Evolutionary conservation across 1,284 basidiomycete species (phyloP).

Genomic region (Naganishia sp.): DNA sequence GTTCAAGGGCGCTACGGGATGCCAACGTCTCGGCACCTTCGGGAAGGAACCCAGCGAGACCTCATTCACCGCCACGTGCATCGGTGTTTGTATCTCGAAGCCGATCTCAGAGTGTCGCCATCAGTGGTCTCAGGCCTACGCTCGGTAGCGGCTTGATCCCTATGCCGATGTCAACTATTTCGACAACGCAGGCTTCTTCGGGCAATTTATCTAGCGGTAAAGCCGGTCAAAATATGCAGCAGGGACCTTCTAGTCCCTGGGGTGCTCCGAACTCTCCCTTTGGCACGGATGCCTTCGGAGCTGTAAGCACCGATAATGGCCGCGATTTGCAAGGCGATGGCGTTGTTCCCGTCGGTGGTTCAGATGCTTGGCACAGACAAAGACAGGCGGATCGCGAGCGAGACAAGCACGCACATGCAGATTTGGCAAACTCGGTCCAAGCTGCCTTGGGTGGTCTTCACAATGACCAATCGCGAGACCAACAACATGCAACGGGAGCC

Average conservation of each 20-base stretch:
- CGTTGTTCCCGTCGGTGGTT: background rate
- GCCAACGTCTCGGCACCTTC: background rate
- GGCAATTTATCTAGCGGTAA: constrained; percentile 1
- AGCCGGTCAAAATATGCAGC: background rate
- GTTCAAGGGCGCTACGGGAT: background rate
- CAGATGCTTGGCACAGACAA: constrained; percentile 11
- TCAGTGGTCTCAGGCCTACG: constrained; percentile 24
- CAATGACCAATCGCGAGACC: constrained; percentile 5
- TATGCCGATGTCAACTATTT: constrained; percentile 26
- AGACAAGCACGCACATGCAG: constrained; percentile 14
- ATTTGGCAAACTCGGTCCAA: constrained; percentile 27
- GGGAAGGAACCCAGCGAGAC: background rate
- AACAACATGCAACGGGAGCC: background rate
- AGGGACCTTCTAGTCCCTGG: constrained; percentile 11
- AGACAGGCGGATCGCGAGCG: constrained; percentile 21
- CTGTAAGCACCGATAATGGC: background rate
- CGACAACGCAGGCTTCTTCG: background rate
- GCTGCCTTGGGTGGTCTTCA: constrained; percentile 21
- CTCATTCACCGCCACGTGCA: constrained; percentile 27
- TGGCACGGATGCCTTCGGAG: constrained; percentile 11
- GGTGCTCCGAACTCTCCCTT: constrained; percentile 11
- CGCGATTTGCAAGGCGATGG: background rate
- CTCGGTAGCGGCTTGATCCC: constrained; percentile 31
- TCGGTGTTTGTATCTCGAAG: constrained; percentile 22
- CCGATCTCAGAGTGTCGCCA: constrained; percentile 28